Evolutionary conservation across 257 asterid species (phyloP).

Genomic region (Solanum tarapatanum): DNA sequence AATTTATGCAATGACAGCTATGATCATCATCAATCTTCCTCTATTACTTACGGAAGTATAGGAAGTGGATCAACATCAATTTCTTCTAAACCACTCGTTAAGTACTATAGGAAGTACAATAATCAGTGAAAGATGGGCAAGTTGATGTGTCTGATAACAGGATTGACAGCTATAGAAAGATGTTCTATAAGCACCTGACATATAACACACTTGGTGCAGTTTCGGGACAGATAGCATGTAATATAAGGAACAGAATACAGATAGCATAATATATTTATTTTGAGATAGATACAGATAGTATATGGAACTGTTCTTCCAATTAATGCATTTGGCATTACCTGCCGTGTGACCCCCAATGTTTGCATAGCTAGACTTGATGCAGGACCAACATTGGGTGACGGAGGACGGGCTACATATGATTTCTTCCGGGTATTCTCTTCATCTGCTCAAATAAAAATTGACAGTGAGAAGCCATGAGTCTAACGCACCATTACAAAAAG

Average conservation of each 20-base stretch:
- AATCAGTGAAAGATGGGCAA: not conserved
- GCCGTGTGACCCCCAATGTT: slow-evolving; percentile 52
- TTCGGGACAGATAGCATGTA: not conserved
- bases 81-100: not conserved
- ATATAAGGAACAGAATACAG: not conserved
- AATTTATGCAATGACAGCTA: not conserved
- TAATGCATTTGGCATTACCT: slow-evolving; percentile 32
- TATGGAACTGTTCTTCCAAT: not conserved
- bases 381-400: slow-evolving; percentile 17
- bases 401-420: slow-evolving; percentile 28
- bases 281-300: not conserved
- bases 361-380: slow-evolving; percentile 65
- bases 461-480: not conserved
- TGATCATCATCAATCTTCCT: not conserved
- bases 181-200: not conserved
- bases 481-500: not conserved
- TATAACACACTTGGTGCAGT: not conserved
- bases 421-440: slow-evolving; percentile 36
- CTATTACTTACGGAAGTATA: not conserved
- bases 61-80: not conserved
- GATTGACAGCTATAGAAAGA: not conserved
- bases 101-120: not conserved
- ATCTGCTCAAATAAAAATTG: slow-evolving; percentile 17
- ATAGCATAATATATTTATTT: not conserved
- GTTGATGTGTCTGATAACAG: not conserved